Evolutionary conservation across 306 rosid species (phyloP).

Genomic region (Glycine tomentella): DNA sequence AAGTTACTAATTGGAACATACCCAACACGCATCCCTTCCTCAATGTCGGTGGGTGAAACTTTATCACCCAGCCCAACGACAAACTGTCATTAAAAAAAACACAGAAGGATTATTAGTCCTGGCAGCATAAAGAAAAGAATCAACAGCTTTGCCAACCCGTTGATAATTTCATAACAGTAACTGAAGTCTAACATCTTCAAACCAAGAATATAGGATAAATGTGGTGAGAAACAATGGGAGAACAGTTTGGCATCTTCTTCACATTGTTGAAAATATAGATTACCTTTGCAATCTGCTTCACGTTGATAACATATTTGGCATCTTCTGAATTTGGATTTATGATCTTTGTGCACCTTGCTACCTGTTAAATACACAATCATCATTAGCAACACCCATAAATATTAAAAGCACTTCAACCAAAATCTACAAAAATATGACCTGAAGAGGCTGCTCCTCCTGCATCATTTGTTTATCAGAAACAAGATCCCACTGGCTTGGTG

Average conservation of each 20-base stretch:
- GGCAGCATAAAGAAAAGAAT: neutral
- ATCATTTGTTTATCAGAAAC: constrained; percentile 94
- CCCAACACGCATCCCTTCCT: constrained; percentile 98
- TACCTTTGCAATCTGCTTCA: constrained; percentile 94
- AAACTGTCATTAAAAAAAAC: constrained; percentile 56
- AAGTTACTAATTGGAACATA: constrained; percentile 50
- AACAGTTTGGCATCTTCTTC: neutral
- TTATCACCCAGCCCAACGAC: constrained; percentile 94
- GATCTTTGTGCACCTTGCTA: constrained; percentile 90
- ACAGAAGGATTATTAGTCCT: constrained; percentile 37
- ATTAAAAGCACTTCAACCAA: neutral
- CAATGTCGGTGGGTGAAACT: constrained; percentile 94
- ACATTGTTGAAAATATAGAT: no score
- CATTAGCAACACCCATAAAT: constrained; percentile 36
- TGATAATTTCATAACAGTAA: neutral
- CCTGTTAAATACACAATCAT: constrained; percentile 52
- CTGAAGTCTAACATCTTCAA: neutral
- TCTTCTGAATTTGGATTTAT: constrained; percentile 92
- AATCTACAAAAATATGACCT: constrained; percentile 54
- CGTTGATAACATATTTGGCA: constrained; percentile 89
- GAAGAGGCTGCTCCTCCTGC: constrained; percentile 98
- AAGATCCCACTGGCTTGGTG: constrained; percentile 96
- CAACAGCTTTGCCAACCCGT: constrained; percentile 18
- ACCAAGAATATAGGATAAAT: neutral
- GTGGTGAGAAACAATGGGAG: neutral